Evolutionary conservation across 192 early-diverging fungal genomes (phyloP), one percentile per base, ranked within the genome.

Genomic region (Podila clonocystis): DNA sequence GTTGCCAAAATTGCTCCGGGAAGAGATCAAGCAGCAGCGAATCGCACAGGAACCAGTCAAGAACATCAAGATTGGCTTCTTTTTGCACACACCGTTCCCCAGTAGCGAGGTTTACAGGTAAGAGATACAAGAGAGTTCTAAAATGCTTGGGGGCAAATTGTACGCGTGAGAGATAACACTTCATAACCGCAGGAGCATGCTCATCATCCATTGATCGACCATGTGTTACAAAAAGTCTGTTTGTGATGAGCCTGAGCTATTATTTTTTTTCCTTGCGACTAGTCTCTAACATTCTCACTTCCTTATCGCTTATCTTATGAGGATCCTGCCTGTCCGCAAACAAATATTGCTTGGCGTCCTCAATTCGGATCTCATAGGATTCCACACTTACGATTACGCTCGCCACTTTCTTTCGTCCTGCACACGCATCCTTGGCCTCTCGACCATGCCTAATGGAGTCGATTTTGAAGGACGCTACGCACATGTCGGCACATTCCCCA

Each of bases 321-420:
- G 91, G 48, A 97, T 97, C 70, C 86, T 99, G 60, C 97, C 97
- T 19, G 97, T 99, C 17, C 91, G 98, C 36, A 90, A 92, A 82
- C 92, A 97, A 85, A 94, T 99, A 57, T 87, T 99, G 29, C 87
- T 93, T 24, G 98, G 98, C 41, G 96, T 99, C 7, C 85, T 99
- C 31, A 89, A 91, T 50, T 90, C 94, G 33, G 97, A 99, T 86
- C 88, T 99, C 17, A 87, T 99, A 52, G 98, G 98, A 29, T 98
- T 99, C 91, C 98, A 99, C 75, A 99, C 98, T 11, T 97, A 98
- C 82, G 98, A 99, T 83, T 99, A 99, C 82, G 97, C 97, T 9
- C 91, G 98, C 62, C 98, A 99, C 84, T 99, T 99, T 74, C 75
- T 99, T 73, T 95, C 93, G 2, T 96, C 94, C 57, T 99, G 98